A percentile compares a stretch with the other conserved stretches of the same genome.
These are phyloP conservation scores for Talaromyces sp. DNA, from an alignment of 2,329 filamentous ascomycete species.

Conservation along the genomic window DNA sequence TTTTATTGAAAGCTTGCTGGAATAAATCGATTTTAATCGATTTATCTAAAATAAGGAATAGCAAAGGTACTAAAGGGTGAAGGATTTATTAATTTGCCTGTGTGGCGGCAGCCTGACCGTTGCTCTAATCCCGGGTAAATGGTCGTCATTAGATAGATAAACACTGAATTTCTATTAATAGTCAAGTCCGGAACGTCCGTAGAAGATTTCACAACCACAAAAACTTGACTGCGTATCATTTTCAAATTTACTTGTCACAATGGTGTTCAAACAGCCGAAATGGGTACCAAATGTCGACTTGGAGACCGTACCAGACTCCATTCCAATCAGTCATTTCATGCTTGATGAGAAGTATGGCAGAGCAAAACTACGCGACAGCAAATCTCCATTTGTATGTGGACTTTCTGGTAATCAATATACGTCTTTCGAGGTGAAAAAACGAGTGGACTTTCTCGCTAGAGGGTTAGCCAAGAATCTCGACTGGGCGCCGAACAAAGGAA, in stretches of 20 bases:
- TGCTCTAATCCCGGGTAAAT: neutral
- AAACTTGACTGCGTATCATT: no score
- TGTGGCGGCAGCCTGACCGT: neutral
- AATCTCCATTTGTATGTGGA: neutral
- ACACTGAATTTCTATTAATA: neutral
- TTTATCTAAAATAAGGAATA: neutral
- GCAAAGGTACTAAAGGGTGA: neutral
- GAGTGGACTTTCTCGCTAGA: conserved; percentile 60
- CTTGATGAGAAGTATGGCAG: neutral
- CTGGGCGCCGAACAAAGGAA: conserved; percentile 60
- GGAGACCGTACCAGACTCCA: conserved; percentile 9
- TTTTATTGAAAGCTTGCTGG: neutral
- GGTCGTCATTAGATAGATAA: neutral
- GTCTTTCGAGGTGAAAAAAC: conserved; percentile 52
- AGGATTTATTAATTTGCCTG: neutral
- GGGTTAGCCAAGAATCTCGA: conserved; percentile 61
- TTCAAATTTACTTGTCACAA: neutral
- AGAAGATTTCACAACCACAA: neutral
- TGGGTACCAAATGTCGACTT: neutral
- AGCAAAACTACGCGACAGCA: neutral
- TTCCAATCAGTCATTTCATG: neutral
- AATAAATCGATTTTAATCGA: no score
- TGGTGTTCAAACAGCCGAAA: neutral
- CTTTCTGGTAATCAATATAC: neutral
- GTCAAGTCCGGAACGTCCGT: neutral